Percentiles rank a stretch among this genome's conserved stretches.
These are phyloP conservation scores for Ganoderma resinaceum DNA, from an alignment of 1,284 basidiomycete species.

Conservation along the genomic window DNA sequence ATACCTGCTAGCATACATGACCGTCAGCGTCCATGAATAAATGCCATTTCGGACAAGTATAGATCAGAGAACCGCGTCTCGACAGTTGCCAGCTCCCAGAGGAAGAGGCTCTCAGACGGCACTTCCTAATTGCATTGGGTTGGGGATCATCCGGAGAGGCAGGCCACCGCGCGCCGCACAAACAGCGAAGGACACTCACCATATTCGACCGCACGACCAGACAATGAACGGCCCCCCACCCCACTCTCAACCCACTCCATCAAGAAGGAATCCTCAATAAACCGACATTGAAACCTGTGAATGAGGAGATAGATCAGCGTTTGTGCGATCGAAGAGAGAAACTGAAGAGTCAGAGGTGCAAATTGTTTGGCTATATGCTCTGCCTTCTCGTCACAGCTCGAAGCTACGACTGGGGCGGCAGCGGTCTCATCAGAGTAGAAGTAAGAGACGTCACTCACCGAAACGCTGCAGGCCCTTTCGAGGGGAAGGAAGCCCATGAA, in stretches of 20 bases:
- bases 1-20: neutral
- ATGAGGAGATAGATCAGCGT: neutral
- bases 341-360: slow-evolving; percentile 38
- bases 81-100: slow-evolving; percentile 39
- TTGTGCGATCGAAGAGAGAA: neutral
- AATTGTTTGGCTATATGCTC: slow-evolving; percentile 44
- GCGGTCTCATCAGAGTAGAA: slow-evolving; percentile 38
- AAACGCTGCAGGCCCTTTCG: neutral
- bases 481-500: neutral
- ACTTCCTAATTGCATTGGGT: slow-evolving; percentile 47
- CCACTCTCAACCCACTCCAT: neutral
- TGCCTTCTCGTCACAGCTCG: slow-evolving; percentile 43
- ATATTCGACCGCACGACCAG: neutral
- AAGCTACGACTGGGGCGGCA: slow-evolving; percentile 46
- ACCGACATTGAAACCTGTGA: neutral
- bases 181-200: slow-evolving; percentile 15
- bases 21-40: neutral
- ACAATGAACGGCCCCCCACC: neutral
- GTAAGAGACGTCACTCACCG: slow-evolving; percentile 4
- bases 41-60: neutral
- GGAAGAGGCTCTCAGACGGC: slow-evolving; percentile 42
- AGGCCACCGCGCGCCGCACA: neutral
- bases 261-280: too few relatives aligned
- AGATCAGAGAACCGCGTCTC: slow-evolving; percentile 45
- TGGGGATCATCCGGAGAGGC: slow-evolving; percentile 36